Evolutionary conservation across 805 yeast genomes (phyloP), one percentile per base, ranked within the genome.

Genomic region (Nakazawaea ambrosiae): DNA sequence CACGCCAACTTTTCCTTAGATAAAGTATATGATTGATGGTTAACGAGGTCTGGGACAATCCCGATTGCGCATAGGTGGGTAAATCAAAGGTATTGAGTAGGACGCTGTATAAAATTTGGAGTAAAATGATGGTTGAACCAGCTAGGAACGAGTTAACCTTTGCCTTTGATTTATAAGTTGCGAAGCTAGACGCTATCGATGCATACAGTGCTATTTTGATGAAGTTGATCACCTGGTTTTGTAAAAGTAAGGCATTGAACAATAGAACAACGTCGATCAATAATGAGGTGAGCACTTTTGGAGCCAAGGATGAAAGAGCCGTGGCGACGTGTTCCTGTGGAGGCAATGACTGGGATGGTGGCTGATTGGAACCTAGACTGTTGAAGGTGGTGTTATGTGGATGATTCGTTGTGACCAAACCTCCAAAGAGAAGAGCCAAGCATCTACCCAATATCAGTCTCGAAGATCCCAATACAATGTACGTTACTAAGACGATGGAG

Each of bases 161-260:
- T 24, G 50, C 49, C 34, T 56, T 44, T 32, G 50, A 45, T 34
- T 45, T 50, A 5, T 55, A 45, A 1, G 63, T 56, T 0, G 61
- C 55, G 17, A 61, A 30, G 19, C 46, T 56, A 11, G 62, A 49
- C 1, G 63, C 63, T n/a, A 61, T 46, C 27, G 55, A 46, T 0
- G 63, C 54, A 41, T 58, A 60, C 5, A 63, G 55, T 24, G 58
- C 41, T 50, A 57, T 25, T 52, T 54, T 10, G 54, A 44, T 17
- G 34, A 28, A 15, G 17, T 33, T 16, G 38, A 42, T 19, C 27
- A 31, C 23, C 29, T 37, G 40, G 18, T 23, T 27, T 22, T 31
- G 43, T 9, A 31, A 9, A 5, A 33, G 11, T 7, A 34, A 20
- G 4, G 23, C 17, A 4, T 18, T 16, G 20, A 33, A 33, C 16